phyloP scores from a whole-genome alignment of 768 basidiomycete species.

The Hebeloma cylindrosporum region DNA sequence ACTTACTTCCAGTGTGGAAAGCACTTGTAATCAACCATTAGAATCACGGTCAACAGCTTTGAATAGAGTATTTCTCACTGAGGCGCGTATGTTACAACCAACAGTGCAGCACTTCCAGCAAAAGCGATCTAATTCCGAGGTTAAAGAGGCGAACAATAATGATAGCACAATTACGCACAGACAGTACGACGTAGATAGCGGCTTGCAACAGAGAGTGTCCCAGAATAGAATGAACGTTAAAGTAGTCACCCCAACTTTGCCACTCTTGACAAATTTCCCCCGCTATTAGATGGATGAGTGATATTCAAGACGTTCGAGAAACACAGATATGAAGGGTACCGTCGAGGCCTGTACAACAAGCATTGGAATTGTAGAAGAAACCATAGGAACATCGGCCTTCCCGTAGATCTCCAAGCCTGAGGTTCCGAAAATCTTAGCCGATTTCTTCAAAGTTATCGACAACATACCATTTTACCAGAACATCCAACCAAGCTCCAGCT shows the following conservation, averaged over 20 bases:
- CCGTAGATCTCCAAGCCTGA: constrained; percentile 66
- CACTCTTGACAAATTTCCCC: constrained; percentile 68
- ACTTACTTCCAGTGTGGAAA: constrained; percentile 79
- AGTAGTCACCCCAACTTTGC: constrained; percentile 65
- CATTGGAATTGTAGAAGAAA: constrained; percentile 70
- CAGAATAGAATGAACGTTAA: constrained; percentile 53
- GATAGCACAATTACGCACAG: constrained; percentile 41
- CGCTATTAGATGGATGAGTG: constrained; percentile 36
- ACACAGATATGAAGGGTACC: constrained; percentile 34
- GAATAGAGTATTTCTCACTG: constrained; percentile 45
- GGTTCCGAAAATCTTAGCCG: no score
- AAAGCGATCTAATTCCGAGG: constrained; percentile 53
- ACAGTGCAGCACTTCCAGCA: constrained; percentile 59
- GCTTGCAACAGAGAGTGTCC: constrained; percentile 64
- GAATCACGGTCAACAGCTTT: not conserved
- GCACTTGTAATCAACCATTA: constrained; percentile 42
- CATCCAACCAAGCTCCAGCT: constrained; percentile 70
- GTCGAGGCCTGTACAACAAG: constrained; percentile 69
- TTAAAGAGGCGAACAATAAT: constrained; percentile 2
- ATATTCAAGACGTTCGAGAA: constrained; percentile 11
- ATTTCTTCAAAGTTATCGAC: no score
- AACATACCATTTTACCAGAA: constrained; percentile 69
- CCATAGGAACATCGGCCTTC: constrained; percentile 69
- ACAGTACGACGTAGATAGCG: constrained; percentile 60
- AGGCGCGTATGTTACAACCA: constrained; percentile 68